Evolutionary conservation across 2,329 filamentous ascomycete species (phyloP).

Genomic region (Stemphylium lycopersici): DNA sequence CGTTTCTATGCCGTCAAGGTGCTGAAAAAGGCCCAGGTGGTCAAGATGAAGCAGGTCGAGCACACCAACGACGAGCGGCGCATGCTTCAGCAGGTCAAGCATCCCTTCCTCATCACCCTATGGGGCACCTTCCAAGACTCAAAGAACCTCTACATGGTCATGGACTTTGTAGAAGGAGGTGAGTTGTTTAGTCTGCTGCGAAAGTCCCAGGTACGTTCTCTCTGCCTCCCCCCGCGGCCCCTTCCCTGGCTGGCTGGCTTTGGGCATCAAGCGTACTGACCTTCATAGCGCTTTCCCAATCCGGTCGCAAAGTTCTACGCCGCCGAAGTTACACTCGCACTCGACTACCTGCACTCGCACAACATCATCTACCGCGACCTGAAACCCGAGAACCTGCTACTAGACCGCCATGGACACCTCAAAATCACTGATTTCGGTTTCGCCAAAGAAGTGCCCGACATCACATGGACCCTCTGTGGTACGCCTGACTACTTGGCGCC

Average conservation of each 20-base stretch:
- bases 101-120: slow-evolving; percentile 95
- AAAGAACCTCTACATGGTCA: slow-evolving; percentile 98
- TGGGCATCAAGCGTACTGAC: neutral
- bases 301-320: slow-evolving; percentile 99
- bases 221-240: neutral
- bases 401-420: slow-evolving; percentile 90
- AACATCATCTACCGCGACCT: slow-evolving; percentile 98
- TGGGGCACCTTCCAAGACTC: slow-evolving; percentile 98
- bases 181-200: slow-evolving; percentile 94
- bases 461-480: slow-evolving; percentile 98
- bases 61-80: slow-evolving; percentile 97
- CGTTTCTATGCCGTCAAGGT: slow-evolving; percentile 99
- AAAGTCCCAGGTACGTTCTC: slow-evolving; percentile 66
- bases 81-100: slow-evolving; percentile 96
- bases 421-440: slow-evolving; percentile 99
- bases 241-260: neutral
- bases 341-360: slow-evolving; percentile 92
- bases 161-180: slow-evolving; percentile 99
- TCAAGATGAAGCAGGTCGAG: slow-evolving; percentile 99
- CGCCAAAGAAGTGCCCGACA: slow-evolving; percentile 96
- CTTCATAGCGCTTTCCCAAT: slow-evolving; percentile 88
- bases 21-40: slow-evolving; percentile 95
- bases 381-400: slow-evolving; percentile 90
- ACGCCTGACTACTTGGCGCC: slow-evolving; percentile 97
- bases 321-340: slow-evolving; percentile 90